These are phyloP conservation scores for Aureobasidium vineae DNA, from an alignment of 2,329 filamentous ascomycete species.

Conservation along the genomic window DNA sequence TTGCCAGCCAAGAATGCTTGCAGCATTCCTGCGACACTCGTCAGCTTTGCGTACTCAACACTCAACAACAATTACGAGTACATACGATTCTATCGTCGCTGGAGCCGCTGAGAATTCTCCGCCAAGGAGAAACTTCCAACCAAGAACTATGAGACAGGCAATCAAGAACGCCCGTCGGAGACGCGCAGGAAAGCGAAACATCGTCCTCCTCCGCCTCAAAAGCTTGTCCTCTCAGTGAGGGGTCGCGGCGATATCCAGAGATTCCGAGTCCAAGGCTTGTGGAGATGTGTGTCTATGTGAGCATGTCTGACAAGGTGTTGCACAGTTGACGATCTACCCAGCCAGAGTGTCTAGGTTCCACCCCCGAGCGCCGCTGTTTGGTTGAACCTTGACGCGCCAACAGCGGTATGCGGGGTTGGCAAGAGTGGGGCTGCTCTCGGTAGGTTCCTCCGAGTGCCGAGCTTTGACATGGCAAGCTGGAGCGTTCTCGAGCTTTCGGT, in stretches of 20 bases:
- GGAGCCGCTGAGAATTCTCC: constrained; percentile 16
- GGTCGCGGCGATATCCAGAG: neutral
- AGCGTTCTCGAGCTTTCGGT: constrained; percentile 1
- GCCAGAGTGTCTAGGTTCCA: constrained; percentile 13
- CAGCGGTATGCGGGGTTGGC: constrained; percentile 7
- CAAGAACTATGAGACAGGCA: constrained; percentile 11
- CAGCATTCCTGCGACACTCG: constrained; percentile 20
- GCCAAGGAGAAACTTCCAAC: constrained; percentile 21
- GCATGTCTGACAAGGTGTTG: constrained; percentile 15
- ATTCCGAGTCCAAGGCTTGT: neutral
- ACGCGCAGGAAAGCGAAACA: constrained; percentile 18
- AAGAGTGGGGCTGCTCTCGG: constrained; percentile 2
- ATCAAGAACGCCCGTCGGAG: constrained; percentile 1
- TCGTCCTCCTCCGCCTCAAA: constrained; percentile 1
- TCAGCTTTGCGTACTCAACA: constrained; percentile 10
- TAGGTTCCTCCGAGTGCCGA: neutral
- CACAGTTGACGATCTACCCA: constrained; percentile 9
- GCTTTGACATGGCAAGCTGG: constrained; percentile 1
- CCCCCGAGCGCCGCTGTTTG: constrained; percentile 13
- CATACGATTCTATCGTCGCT: constrained; percentile 19
- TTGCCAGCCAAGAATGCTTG: constrained; percentile 21
- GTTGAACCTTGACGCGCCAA: constrained; percentile 13
- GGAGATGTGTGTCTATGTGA: neutral
- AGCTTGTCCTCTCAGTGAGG: constrained; percentile 2
- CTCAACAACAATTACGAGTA: neutral